A percentile compares a stretch with the other conserved stretches of the same genome.
phyloP scores from a whole-genome alignment of 2,329 filamentous ascomycete species.

The Fusarium torulosum region DNA sequence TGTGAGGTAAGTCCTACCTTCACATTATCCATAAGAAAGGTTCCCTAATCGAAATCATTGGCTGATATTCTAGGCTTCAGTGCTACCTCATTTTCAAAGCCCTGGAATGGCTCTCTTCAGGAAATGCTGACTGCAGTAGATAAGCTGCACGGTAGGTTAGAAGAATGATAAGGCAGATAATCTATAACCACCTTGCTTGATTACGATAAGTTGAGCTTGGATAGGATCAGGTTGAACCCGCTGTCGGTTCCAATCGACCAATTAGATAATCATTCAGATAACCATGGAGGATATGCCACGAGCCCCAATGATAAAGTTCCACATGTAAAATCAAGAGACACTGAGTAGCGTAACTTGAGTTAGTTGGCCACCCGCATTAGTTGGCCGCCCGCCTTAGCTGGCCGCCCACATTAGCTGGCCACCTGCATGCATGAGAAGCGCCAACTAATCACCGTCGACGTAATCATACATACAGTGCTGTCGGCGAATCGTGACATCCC shows the following conservation, averaged over 20 bases:
- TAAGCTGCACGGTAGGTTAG: background rate
- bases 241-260: background rate
- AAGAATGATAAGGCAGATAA: too few species aligned
- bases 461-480: too few species aligned
- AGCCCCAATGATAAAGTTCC: background rate
- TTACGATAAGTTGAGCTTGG: background rate
- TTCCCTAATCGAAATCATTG: background rate
- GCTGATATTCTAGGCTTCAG: background rate
- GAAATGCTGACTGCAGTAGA: background rate
- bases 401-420: background rate
- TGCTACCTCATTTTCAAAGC: slow-evolving; percentile 2
- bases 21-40: background rate
- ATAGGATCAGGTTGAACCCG: background rate
- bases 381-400: too few species aligned
- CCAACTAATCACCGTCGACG: too few species aligned
- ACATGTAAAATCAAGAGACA: background rate
- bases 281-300: background rate
- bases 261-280: background rate
- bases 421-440: background rate
- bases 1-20: background rate
- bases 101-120: background rate
- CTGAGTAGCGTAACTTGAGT: background rate
- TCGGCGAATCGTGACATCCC: background rate
- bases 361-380: background rate
- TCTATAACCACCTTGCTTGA: background rate